A percentile compares a stretch with the other conserved stretches of the same genome.
These are phyloP conservation scores for Cyclotella choctawhatcheeana DNA, from an alignment of 108 stramenopile species.

Conservation along the genomic window DNA sequence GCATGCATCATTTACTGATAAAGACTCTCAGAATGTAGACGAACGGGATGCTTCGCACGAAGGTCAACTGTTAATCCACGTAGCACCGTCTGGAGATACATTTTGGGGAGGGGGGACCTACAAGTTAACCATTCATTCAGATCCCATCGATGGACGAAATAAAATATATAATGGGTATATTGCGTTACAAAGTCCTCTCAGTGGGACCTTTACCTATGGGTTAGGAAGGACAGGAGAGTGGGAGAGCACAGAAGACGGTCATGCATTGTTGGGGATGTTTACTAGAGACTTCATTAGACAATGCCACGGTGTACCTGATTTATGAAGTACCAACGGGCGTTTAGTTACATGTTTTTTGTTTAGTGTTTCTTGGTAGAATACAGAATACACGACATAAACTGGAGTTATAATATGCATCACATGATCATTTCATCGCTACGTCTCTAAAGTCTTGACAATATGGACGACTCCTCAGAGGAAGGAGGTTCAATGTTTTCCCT, in stretches of 20 bases:
- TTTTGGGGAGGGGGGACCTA: constrained; percentile 58
- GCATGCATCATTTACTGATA: not conserved
- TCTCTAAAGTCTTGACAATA: too few relatives aligned
- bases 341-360: not conserved
- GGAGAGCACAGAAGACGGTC: constrained; percentile 74
- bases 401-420: too few relatives aligned
- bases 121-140: constrained; percentile 29
- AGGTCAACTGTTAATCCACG: constrained; percentile 59
- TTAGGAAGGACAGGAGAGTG: constrained; percentile 65
- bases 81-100: constrained; percentile 58
- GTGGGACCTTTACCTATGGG: constrained; percentile 70
- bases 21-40: constrained; percentile 6
- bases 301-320: constrained; percentile 78
- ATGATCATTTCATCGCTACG: too few relatives aligned
- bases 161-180: constrained; percentile 37
- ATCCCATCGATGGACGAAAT: constrained; percentile 45
- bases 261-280: constrained; percentile 76
- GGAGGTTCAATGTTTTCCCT: too few relatives aligned
- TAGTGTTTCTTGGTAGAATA: not conserved
- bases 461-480: too few relatives aligned
- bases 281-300: constrained; percentile 84
- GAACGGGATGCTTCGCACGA: constrained; percentile 30
- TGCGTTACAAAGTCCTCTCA: constrained; percentile 65
- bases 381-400: not conserved
- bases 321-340: constrained; percentile 43